Evolutionary conservation across 2,329 filamentous ascomycete genomes (phyloP), one percentile per base, ranked within the genome.

Genomic region (Clarireedia paspali): DNA sequence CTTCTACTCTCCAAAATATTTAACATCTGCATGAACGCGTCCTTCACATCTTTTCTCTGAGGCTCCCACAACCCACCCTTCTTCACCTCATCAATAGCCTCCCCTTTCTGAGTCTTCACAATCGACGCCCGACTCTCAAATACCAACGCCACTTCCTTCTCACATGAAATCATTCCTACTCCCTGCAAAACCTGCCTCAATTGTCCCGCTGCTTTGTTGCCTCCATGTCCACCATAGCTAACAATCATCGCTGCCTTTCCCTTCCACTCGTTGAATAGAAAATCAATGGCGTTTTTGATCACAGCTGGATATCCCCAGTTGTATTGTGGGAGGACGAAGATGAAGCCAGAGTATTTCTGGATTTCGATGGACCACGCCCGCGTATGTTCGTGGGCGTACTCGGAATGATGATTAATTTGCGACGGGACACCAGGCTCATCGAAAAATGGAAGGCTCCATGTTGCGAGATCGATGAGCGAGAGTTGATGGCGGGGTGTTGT

Each of bases 261-360:
- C 10, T 58, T 67, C 75, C 75, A 77, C 59, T 77, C 75, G 54
- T 76, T 60, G 56, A 68, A 76, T 7, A 78, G 64, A 59, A 75
- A 76, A 57, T 78, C 75, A 12, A 78, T 69, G 2, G 75, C 74
- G 55, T 75, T 77, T 64, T 78, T 78, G 12, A 77, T 50, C 17
- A 68, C 70, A 0, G 72, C 74, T 0, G 75, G 73, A 24, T 73
- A 70, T 2, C 72, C 70, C 70, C 70, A 75, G 63, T 78, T 77
- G 58, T 77, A 77, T 57, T 72, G 72, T 2, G 73, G 72, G 2
- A 69, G 69, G 5, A 75, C 63, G 54, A 76, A 74, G 52, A 76
- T 70, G 48, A 73, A 75, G 0, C 63, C 73, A 12, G 67, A 63
- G 56, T 70, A 67, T 7, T 62, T 58, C 0, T 59, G 54, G 45